Conservation (phyloP, 139 green algal species). For the Micromonas commoda region DNA sequence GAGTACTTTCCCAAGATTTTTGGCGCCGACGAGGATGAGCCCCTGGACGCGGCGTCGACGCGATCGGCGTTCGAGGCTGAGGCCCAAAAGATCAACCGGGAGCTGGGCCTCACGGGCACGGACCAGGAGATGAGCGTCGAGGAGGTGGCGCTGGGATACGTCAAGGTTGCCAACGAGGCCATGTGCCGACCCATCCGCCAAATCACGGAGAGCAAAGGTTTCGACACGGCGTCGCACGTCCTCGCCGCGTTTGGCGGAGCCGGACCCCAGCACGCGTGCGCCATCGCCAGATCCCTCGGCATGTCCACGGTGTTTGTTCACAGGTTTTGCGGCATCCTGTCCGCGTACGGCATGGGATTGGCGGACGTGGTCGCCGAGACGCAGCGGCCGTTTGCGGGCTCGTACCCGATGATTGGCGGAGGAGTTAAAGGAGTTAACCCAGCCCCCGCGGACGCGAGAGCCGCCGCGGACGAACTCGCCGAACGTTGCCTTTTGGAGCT, state of each 20-base stretch:
- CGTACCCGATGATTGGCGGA: background rate
- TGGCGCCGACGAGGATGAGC: slow-evolving; percentile 37
- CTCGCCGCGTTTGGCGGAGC: slow-evolving; percentile 94
- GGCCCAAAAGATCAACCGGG: slow-evolving; percentile 16
- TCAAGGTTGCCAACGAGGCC: slow-evolving; percentile 91
- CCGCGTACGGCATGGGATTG: slow-evolving; percentile 88
- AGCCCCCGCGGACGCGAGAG: background rate
- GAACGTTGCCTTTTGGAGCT: background rate
- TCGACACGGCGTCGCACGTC: slow-evolving; percentile 78
- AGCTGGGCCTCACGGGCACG: background rate
- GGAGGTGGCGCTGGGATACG: slow-evolving; percentile 59
- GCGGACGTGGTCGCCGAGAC: slow-evolving; percentile 85
- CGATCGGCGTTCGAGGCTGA: background rate
- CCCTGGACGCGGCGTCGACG: slow-evolving; percentile 38
- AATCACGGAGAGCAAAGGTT: slow-evolving; percentile 84
- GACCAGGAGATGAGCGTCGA: slow-evolving; percentile 32
- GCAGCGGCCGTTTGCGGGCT: slow-evolving; percentile 66
- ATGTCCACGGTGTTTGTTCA: slow-evolving; percentile 94
- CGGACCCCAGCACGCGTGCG: slow-evolving; percentile 91
- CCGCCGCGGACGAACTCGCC: background rate
- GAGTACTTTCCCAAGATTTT: slow-evolving; percentile 94
- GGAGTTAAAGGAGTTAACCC: background rate
- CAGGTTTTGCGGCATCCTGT: slow-evolving; percentile 73
- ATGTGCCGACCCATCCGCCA: slow-evolving; percentile 93
- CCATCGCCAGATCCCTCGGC: slow-evolving; percentile 77